These are phyloP conservation scores for Pichia sp. DNA, from an alignment of 1,139 yeast genomes.

Conservation along the genomic window DNA sequence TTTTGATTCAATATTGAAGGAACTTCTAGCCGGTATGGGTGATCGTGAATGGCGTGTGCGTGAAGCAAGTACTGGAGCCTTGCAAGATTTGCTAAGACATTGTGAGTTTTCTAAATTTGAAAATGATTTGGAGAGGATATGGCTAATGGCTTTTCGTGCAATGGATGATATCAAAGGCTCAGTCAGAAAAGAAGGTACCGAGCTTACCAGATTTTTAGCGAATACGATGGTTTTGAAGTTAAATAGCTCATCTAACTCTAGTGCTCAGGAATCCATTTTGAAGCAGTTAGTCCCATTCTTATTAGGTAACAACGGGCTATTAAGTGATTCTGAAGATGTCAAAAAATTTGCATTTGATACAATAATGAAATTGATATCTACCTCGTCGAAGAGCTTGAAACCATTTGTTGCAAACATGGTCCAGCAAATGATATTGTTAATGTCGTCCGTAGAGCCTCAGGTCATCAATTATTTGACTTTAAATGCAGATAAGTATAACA, in stretches of 20 bases:
- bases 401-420: constrained; percentile 68
- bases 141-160: constrained; percentile 84
- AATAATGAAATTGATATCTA: constrained; percentile 60
- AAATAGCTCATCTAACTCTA: constrained; percentile 32
- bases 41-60: constrained; percentile 90
- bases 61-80: constrained; percentile 79
- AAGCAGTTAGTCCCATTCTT: constrained; percentile 70
- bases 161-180: constrained; percentile 95
- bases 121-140: constrained; percentile 56
- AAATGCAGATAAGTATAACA: constrained; percentile 83
- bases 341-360: constrained; percentile 72
- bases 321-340: constrained; percentile 85
- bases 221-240: constrained; percentile 58
- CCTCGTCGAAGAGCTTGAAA: constrained; percentile 54
- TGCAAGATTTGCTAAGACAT: constrained; percentile 65
- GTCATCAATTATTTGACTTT: constrained; percentile 78
- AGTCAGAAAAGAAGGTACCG: constrained; percentile 77
- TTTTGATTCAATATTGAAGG: constrained; percentile 57
- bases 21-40: constrained; percentile 66
- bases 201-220: constrained; percentile 64
- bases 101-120: constrained; percentile 54
- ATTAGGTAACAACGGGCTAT: constrained; percentile 71
- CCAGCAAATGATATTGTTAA: constrained; percentile 62
- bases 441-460: constrained; percentile 92
- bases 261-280: constrained; percentile 50